Evolutionary conservation across 441 rosid genomes (phyloP), one percentile per base, ranked within the genome.

Genomic region (Daphne laureola): DNA sequence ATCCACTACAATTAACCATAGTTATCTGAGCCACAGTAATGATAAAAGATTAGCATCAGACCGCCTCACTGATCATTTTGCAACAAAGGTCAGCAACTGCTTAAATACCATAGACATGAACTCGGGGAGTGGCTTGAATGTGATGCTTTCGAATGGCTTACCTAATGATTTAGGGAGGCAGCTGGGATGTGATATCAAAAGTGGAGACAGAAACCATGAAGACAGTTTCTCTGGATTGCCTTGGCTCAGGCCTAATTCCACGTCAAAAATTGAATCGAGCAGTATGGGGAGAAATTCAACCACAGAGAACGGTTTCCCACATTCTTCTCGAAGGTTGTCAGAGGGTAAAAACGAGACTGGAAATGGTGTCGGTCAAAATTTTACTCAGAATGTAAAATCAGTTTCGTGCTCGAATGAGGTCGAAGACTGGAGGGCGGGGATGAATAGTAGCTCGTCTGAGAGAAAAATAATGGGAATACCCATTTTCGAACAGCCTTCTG

Each of bases 381-480:
- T 54, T 59, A 18, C 66, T 41, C 76, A 35, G 68, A 70, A 71
- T 62, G 38, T 58, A 60, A 75, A 64, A 61, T 76, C 80, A 35
- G 59, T 66, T 61, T 64, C 80, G 16, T 66, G 58, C 69, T 73
- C 79, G 38, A 59, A 60, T 54, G 68, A 53, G 46, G 61, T 48
- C 51, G 78, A 73, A 55, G 60, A 65, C 51, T 64, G 77, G 31
- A 66, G 62, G 62, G 62, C 51, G 54, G 72, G 73, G 58, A 50
- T 38, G 54, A 69, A 70, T 1, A 68, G 68, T 48, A 67, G 67
- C 57, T 60, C 57, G 35, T 59, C 67, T 57, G 55, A 62, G 65
- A 67, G 65, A 61, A 88, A 74, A 73, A 75, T 84, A 72, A 78
- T 81, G n/a, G 96, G 88, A 48, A 53, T 73, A 61, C 72, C 82